These are phyloP conservation scores for Akanthomyces uredinophilus DNA, from an alignment of 2,329 filamentous ascomycete species.

Conservation along the genomic window DNA sequence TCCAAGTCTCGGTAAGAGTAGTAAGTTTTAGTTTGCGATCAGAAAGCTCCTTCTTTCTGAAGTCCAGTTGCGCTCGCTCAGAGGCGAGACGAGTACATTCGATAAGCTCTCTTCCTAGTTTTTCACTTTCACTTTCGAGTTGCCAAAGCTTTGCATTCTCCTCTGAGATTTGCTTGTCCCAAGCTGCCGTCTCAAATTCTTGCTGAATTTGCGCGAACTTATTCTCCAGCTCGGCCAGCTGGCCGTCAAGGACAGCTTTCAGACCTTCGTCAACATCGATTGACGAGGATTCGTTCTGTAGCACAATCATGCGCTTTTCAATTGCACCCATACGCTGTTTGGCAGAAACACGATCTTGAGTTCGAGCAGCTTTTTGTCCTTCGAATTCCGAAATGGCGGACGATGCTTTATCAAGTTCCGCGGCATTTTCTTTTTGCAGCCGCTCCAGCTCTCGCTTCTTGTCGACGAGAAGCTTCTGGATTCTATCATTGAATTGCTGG, in stretches of 20 bases:
- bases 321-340: slow-evolving; percentile 68
- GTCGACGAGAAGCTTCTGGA: slow-evolving; percentile 69
- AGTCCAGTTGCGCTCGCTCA: slow-evolving; percentile 78
- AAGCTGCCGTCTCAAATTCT: slow-evolving; percentile 58
- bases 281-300: slow-evolving; percentile 65
- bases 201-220: slow-evolving; percentile 57
- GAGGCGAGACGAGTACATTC: slow-evolving; percentile 76
- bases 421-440: slow-evolving; percentile 65
- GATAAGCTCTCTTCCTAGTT: slow-evolving; percentile 72
- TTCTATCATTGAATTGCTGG: slow-evolving; percentile 68
- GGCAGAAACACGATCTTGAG: slow-evolving; percentile 68
- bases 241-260: slow-evolving; percentile 70
- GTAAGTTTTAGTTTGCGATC: slow-evolving; percentile 70
- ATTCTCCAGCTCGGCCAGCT: slow-evolving; percentile 62
- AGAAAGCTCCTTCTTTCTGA: slow-evolving; percentile 72
- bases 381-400: slow-evolving; percentile 66
- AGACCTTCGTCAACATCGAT: slow-evolving; percentile 82
- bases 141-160: slow-evolving; percentile 61
- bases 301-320: slow-evolving; percentile 60
- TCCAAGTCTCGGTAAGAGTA: slow-evolving; percentile 71
- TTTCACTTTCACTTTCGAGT: slow-evolving; percentile 67
- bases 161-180: slow-evolving; percentile 65
- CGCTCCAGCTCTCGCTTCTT: slow-evolving; percentile 75
- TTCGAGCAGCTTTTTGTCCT: slow-evolving; percentile 64
- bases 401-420: slow-evolving; percentile 71